A percentile compares a stretch with the other conserved stretches of the same genome.
Evolutionary conservation across 1,284 basidiomycete species (phyloP).

Genomic region (Rhodofomes roseus): DNA sequence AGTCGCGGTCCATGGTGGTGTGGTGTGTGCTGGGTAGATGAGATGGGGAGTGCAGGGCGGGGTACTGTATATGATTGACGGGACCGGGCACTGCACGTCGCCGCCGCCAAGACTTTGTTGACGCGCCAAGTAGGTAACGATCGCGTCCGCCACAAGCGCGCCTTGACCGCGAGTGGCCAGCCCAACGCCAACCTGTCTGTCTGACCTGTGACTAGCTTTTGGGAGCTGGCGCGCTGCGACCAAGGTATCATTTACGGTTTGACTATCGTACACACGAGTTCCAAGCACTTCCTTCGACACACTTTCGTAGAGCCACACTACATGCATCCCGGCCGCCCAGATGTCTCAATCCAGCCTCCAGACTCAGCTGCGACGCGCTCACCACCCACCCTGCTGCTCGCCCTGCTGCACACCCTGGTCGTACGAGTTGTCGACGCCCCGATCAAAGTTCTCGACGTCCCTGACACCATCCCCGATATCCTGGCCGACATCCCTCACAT

Average conservation of each 20-base stretch:
- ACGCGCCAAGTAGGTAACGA: background rate
- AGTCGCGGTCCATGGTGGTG: background rate
- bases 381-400: slow-evolving; percentile 1
- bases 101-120: background rate
- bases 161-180: background rate
- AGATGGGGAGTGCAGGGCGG: background rate
- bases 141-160: background rate
- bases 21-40: background rate
- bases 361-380: background rate
- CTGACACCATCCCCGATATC: background rate
- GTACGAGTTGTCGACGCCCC: background rate
- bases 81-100: background rate
- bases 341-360: too few species aligned
- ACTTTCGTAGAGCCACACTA: background rate
- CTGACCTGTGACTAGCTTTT: too few species aligned
- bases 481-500: background rate
- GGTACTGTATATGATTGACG: background rate
- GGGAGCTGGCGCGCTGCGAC: too few species aligned
- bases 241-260: too few species aligned
- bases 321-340: background rate
- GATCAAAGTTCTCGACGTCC: background rate
- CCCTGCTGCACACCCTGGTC: background rate
- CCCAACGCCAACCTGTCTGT: too few species aligned
- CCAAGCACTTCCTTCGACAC: too few species aligned
- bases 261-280: too few species aligned